A percentile compares a stretch with the other conserved stretches of the same genome.
Conservation (phyloP, 192 early-diverging fungal genomes). For the Radiomyces spectabilis region DNA sequence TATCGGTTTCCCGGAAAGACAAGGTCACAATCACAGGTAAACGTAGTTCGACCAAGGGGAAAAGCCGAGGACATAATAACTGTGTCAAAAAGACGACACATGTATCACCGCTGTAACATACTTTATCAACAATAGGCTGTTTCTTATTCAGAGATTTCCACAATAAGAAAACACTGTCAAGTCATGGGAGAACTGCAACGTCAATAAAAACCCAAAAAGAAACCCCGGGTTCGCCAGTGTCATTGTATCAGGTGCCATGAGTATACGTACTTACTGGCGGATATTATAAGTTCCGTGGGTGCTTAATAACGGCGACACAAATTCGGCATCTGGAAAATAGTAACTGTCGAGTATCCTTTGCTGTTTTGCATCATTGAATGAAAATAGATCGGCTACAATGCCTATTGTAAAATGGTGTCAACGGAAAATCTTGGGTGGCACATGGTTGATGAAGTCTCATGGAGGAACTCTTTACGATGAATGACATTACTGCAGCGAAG, state of each 20-base stretch:
- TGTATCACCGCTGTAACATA: constrained; percentile 16
- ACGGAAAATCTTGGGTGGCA: too few relatives aligned
- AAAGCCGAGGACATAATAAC: constrained; percentile 38
- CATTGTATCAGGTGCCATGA: background rate
- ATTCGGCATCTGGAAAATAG: constrained; percentile 39
- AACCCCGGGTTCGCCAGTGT: too few relatives aligned
- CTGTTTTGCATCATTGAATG: constrained; percentile 40
- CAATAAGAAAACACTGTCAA: constrained; percentile 23
- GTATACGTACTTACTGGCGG: constrained; percentile 26
- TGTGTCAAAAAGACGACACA: constrained; percentile 39
- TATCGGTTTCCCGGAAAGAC: constrained; percentile 32
- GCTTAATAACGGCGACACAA: constrained; percentile 40
- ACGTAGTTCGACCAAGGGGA: constrained; percentile 33
- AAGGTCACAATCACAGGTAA: constrained; percentile 43
- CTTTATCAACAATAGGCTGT: constrained; percentile 16
- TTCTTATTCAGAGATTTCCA: constrained; percentile 23
- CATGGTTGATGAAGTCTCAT: too few relatives aligned
- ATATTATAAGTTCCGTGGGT: constrained; percentile 42
- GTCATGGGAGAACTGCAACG: too few relatives aligned
- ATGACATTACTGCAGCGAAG: background rate
- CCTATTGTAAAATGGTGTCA: constrained; percentile 5
- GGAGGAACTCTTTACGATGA: background rate
- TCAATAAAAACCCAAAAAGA: too few relatives aligned
- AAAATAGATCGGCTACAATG: constrained; percentile 33
- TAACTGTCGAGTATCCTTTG: constrained; percentile 36